These are phyloP conservation scores for Vaccinium darrowii DNA, from an alignment of 148 eudicot genomes.

Conservation along the genomic window DNA sequence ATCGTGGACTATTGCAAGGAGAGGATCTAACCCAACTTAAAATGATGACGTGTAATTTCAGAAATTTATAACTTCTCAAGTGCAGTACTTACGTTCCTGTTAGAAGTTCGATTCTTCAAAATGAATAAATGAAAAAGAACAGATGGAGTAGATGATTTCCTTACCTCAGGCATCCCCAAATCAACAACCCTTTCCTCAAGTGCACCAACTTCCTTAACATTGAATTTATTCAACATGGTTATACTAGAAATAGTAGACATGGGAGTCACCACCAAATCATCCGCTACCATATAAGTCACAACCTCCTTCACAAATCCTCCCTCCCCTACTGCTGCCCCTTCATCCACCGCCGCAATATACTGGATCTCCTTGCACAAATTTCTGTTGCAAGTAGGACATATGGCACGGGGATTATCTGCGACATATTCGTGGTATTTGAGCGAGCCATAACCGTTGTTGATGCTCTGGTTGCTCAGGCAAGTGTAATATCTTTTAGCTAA, in stretches of 20 bases:
- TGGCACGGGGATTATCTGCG: not conserved
- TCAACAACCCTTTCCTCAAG: conserved; percentile 9
- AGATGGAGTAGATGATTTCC: too few species aligned
- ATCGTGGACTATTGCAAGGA: too few species aligned
- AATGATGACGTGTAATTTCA: too few species aligned
- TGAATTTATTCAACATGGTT: not conserved
- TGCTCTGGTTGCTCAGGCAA: not conserved
- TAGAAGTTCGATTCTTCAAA: not conserved
- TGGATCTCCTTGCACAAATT: not conserved
- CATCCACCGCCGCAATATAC: not conserved
- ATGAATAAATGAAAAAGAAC: too few species aligned
- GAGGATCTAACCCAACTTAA: too few species aligned
- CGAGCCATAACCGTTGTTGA: not conserved
- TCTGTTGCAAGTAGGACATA: not conserved
- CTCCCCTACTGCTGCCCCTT: too few species aligned
- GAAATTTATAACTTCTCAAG: too few species aligned
- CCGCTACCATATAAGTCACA: too few species aligned
- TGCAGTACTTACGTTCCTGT: too few species aligned
- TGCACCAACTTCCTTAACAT: not conserved
- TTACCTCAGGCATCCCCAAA: not conserved
- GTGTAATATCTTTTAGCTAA: not conserved
- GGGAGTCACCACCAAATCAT: conserved; percentile 31
- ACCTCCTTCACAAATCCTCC: not conserved
- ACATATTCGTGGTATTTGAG: not conserved
- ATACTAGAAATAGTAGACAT: conserved; percentile 11